Evolutionary conservation across 345 rosid genomes (phyloP).

Genomic region (Eutrema japonicum): DNA sequence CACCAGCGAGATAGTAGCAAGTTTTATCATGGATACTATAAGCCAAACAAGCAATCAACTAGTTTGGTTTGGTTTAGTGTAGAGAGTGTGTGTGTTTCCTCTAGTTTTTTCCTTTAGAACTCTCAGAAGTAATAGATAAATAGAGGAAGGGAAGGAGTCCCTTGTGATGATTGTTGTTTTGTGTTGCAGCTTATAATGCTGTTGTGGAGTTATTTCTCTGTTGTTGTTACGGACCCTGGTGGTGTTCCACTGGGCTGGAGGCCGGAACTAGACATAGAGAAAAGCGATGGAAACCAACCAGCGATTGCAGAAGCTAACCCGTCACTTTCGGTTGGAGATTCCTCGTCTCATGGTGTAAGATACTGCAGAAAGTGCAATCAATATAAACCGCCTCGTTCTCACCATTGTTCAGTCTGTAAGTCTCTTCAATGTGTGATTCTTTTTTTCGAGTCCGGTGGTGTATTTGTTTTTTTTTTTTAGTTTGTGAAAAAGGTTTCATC

Average conservation of each 20-base stretch:
- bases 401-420: slow-evolving; percentile 90
- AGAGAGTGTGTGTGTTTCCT: slow-evolving; percentile 9
- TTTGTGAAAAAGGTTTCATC: slow-evolving; percentile 33
- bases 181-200: slow-evolving; percentile 65
- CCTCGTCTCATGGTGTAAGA: slow-evolving; percentile 48
- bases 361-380: slow-evolving; percentile 74
- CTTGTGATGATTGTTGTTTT: slow-evolving; percentile 16
- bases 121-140: background rate
- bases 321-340: slow-evolving; percentile 41
- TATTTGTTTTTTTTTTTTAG: slow-evolving; percentile 8
- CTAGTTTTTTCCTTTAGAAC: background rate
- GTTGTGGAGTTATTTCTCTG: slow-evolving; percentile 77
- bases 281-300: slow-evolving; percentile 27
- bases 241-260: slow-evolving; percentile 77
- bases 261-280: slow-evolving; percentile 67
- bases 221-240: slow-evolving; percentile 78
- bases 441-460: background rate
- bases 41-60: slow-evolving; percentile 7
- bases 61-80: background rate
- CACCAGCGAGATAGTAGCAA: background rate
- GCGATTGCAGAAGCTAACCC: slow-evolving; percentile 22
- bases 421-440: slow-evolving; percentile 11
- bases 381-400: slow-evolving; percentile 73
- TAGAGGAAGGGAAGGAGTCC: background rate
- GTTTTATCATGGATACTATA: background rate